phyloP scores from a whole-genome alignment of 371 early-diverging fungal species.

The Mucor circinelloides region DNA sequence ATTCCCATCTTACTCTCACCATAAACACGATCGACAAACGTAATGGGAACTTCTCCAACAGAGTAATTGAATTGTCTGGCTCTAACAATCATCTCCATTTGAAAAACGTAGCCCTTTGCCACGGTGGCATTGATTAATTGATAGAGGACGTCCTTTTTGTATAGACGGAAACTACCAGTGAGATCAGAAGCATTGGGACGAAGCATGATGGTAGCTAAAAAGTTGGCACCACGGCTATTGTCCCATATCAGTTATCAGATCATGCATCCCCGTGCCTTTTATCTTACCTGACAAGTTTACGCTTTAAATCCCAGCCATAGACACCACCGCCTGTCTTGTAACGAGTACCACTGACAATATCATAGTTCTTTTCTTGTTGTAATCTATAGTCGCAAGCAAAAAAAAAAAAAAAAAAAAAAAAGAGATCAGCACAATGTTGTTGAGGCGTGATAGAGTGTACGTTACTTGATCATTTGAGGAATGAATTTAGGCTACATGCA shows the following conservation, averaged over 20 bases:
- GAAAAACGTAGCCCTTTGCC: slow-evolving; percentile 98
- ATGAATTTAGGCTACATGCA: slow-evolving; percentile 90
- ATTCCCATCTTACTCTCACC: slow-evolving; percentile 96
- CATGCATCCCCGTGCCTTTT: too few relatives aligned
- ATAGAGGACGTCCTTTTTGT: slow-evolving; percentile 90
- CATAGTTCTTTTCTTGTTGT: slow-evolving; percentile 84
- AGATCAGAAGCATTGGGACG: slow-evolving; percentile 94
- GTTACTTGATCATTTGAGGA: slow-evolving; percentile 87
- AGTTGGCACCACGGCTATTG: slow-evolving; percentile 95
- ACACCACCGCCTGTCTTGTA: slow-evolving; percentile 92
- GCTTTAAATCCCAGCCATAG: slow-evolving; percentile 98
- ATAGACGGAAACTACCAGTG: slow-evolving; percentile 96
- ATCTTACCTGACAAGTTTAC: slow-evolving; percentile 88
- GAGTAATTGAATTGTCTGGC: slow-evolving; percentile 85
- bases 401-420: too few relatives aligned
- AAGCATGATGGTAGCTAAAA: slow-evolving; percentile 89
- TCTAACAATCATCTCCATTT: slow-evolving; percentile 99
- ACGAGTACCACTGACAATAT: slow-evolving; percentile 97
- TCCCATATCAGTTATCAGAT: not conserved
- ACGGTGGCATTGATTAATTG: slow-evolving; percentile 85
- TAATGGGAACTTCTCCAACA: slow-evolving; percentile 96
- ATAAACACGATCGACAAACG: slow-evolving; percentile 97
- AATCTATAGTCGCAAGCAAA: slow-evolving; percentile 39
- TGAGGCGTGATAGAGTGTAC: not conserved
- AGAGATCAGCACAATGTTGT: not conserved